phyloP scores from a whole-genome alignment of 495 filamentous ascomycete genomes.

The Lindgomyces ingoldianus region DNA sequence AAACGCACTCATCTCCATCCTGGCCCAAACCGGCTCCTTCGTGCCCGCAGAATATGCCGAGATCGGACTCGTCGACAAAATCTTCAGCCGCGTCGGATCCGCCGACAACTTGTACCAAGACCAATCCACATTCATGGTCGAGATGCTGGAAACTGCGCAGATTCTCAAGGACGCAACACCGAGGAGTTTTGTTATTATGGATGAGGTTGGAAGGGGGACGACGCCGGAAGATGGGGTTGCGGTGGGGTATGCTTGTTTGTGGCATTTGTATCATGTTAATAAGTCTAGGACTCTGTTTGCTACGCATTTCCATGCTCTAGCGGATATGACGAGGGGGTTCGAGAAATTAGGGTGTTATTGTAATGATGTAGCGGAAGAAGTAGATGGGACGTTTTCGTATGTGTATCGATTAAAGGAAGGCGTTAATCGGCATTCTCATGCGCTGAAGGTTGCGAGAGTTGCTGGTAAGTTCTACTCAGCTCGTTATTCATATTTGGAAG shows the following conservation, averaged over 20 bases:
- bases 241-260: constrained; percentile 82
- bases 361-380: constrained; percentile 78
- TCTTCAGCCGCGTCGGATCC: constrained; percentile 83
- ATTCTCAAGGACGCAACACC: constrained; percentile 68
- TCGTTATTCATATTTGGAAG: not conserved
- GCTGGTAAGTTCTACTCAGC: constrained; percentile 56
- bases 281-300: constrained; percentile 83
- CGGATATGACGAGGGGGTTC: constrained; percentile 70
- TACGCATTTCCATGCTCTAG: constrained; percentile 87
- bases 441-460: constrained; percentile 84
- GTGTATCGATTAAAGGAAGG: constrained; percentile 78
- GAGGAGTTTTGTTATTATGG: constrained; percentile 94
- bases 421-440: constrained; percentile 84
- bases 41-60: constrained; percentile 85
- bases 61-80: constrained; percentile 84
- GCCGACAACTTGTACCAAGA: constrained; percentile 89
- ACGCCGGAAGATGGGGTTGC: constrained; percentile 89
- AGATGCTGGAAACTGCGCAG: constrained; percentile 75
- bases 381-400: constrained; percentile 72
- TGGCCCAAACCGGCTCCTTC: constrained; percentile 89
- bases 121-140: constrained; percentile 94
- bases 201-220: constrained; percentile 92
- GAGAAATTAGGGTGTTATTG: constrained; percentile 77
- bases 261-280: constrained; percentile 77
- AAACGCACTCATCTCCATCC: constrained; percentile 88